These are phyloP conservation scores for Komagataella pastoris DNA, from an alignment of 805 yeast species.

Conservation along the genomic window DNA sequence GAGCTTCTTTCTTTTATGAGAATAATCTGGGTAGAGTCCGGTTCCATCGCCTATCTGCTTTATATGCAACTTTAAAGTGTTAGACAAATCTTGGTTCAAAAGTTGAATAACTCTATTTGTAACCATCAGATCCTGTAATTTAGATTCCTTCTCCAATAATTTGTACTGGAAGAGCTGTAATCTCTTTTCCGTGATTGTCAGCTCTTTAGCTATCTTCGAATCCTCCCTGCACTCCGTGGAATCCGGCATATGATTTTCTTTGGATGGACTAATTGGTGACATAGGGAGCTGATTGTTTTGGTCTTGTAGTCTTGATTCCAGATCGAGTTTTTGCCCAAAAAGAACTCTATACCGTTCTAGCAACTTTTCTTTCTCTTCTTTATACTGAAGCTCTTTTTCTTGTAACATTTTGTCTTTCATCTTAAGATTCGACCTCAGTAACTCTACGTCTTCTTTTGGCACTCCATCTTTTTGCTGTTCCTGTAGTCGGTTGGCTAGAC, in stretches of 20 bases:
- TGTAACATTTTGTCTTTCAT: not conserved
- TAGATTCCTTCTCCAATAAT: not conserved
- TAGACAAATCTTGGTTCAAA: not conserved
- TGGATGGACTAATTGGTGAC: not conserved
- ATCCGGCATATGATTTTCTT: not conserved
- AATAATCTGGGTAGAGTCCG: not conserved
- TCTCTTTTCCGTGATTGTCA: not conserved
- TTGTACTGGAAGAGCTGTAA: not conserved
- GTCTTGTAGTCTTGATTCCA: not conserved
- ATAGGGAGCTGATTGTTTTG: not conserved
- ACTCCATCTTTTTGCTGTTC: not conserved
- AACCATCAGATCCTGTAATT: not conserved
- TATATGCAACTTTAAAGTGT: not conserved
- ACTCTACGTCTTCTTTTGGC: not conserved
- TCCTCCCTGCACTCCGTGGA: not conserved
- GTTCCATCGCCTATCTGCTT: not conserved
- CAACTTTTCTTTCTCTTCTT: not conserved
- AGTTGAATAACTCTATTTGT: not conserved
- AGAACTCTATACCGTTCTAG: not conserved
- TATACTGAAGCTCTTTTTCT: not conserved
- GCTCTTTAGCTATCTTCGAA: not conserved
- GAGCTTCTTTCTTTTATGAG: conserved; percentile 6
- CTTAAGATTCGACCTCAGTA: not conserved
- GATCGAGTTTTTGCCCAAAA: not conserved
- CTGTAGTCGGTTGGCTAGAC: not conserved